Evolutionary conservation across 495 filamentous ascomycete genomes (phyloP), one percentile per base, ranked within the genome.

Genomic region (Endocarpon pusillum): DNA sequence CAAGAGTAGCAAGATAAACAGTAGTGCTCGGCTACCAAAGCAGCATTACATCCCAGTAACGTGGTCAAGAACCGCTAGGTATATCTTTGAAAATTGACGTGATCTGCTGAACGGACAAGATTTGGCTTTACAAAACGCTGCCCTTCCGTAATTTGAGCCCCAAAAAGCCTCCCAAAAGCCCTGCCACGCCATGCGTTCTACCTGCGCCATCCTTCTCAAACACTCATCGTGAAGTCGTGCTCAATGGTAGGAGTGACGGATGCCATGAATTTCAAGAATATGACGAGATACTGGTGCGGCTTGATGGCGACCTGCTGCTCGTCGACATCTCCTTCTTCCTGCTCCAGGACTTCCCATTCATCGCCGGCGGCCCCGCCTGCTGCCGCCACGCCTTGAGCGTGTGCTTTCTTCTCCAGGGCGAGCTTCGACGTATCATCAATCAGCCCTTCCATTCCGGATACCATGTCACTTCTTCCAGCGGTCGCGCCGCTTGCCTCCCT

Each of bases 241-340:
- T 96, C 89, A 51, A 97, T 94, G 10, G 84, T 84, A 5, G 89
- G 89, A 16, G 87, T 94, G 18, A 97, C 87, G 39, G 80, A 86
- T 9, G 89, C 85, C 67, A 96, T 91, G 54, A 97, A 96, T 61
- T 97, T 97, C 42, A 97, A 60, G 52, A 97, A 97, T 2, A 97
- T 91, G 17, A 97, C 82, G 41, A 97, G 57, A 50, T 97, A 97
- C 61, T 97, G 89, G 54, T 99, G 91, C 28, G 94, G 91, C 11
- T 91, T 67, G 40, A 93, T 94, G 1, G 86, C 86, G 20, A 81
- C 75, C 51, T 89, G 81, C 33, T 89, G 81, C 31, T 72, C 64
- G 24, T 62, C 62, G 2, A 55, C 56, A 33, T 73, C 77, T 12
- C 54, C 65, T 19, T 66, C 67, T 19, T 69, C 69, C 39, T 71